Percentiles rank a stretch among this genome's conserved stretches.
Conservation (phyloP, 495 filamentous ascomycete species). For the Penicillium atrosanguineum region DNA sequence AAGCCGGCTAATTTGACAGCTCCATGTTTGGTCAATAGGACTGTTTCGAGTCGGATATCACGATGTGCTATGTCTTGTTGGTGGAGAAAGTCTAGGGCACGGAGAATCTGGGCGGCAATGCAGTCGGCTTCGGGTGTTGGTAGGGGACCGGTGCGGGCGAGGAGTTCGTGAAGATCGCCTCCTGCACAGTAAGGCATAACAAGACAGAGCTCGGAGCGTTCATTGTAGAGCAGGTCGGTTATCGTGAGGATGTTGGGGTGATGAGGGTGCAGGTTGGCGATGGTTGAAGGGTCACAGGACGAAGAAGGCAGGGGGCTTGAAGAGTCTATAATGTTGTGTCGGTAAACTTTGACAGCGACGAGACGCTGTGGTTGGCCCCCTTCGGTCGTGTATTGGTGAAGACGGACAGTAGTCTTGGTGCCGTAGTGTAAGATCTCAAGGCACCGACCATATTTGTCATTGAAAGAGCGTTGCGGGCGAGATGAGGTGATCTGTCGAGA, state of each 20-base stretch:
- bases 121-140: conserved; percentile 86
- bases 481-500: background rate
- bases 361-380: conserved; percentile 50
- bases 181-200: conserved; percentile 97
- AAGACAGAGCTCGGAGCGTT: conserved; percentile 92
- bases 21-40: conserved; percentile 83
- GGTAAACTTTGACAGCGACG: conserved; percentile 93
- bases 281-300: conserved; percentile 80
- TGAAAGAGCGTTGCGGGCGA: conserved; percentile 11
- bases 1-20: conserved; percentile 96
- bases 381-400: conserved; percentile 18
- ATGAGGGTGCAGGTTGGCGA: conserved; percentile 59
- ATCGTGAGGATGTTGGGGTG: conserved; percentile 96
- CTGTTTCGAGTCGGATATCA: conserved; percentile 92
- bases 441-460: conserved; percentile 28
- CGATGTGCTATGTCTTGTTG: conserved; percentile 92
- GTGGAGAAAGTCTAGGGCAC: conserved; percentile 94
- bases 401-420: conserved; percentile 25
- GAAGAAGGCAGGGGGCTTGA: conserved; percentile 80
- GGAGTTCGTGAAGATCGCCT: conserved; percentile 84
- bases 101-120: conserved; percentile 95
- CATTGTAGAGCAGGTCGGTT: conserved; percentile 82
- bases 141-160: conserved; percentile 66
- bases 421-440: conserved; percentile 34
- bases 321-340: conserved; percentile 75